Conservation (phyloP, 2,329 filamentous ascomycete species). For the Geosmithia morbida region DNA sequence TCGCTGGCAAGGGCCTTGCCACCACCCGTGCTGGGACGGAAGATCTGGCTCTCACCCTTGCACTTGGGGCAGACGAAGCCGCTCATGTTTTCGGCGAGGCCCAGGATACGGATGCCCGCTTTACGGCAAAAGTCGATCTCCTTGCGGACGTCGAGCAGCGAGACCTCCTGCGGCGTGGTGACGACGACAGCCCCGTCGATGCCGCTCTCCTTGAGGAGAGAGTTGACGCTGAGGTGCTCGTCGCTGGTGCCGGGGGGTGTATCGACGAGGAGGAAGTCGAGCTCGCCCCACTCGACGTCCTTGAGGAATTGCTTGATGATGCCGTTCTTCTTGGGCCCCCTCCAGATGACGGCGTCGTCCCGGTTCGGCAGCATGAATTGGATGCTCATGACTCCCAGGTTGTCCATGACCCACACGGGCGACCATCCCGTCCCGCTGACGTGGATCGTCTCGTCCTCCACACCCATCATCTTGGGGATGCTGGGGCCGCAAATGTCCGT, state of each 20-base stretch:
- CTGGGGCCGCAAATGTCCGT: constrained; percentile 93
- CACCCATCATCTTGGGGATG: constrained; percentile 98
- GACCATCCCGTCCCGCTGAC: constrained; percentile 81
- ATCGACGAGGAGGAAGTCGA: constrained; percentile 88
- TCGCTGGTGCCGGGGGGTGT: constrained; percentile 92
- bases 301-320: constrained; percentile 96
- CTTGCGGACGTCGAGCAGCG: constrained; percentile 83
- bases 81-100: constrained; percentile 95
- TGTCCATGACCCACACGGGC: constrained; percentile 90
- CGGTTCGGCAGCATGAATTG: constrained; percentile 94
- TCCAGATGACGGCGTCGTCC: constrained; percentile 94
- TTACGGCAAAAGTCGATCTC: constrained; percentile 97
- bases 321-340: constrained; percentile 96
- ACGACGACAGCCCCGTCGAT: constrained; percentile 90
- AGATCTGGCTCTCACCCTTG: constrained; percentile 70
- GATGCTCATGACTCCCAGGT: constrained; percentile 90
- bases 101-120: constrained; percentile 76
- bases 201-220: constrained; percentile 76
- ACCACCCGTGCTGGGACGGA: constrained; percentile 81
- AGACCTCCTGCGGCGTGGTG: constrained; percentile 89
- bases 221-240: constrained; percentile 89
- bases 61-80: constrained; percentile 94
- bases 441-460: constrained; percentile 87
- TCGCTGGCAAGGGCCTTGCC: constrained; percentile 69
- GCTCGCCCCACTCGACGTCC: constrained; percentile 92